phyloP scores from a whole-genome alignment of 2,329 filamentous ascomycete species.

The Penicillium sp. region DNA sequence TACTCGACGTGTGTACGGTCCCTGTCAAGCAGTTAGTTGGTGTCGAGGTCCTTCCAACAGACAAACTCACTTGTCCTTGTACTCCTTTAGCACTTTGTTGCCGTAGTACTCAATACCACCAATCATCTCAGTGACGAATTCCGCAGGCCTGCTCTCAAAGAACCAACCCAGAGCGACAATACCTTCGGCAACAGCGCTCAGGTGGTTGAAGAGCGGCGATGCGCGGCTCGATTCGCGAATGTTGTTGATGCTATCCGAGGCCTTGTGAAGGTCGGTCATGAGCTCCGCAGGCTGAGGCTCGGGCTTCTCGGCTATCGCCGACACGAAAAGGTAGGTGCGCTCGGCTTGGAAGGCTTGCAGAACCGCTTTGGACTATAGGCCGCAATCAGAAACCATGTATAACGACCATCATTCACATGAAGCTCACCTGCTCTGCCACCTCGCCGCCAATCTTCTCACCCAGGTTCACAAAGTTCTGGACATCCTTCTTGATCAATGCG shows the following conservation, averaged over 20 bases:
- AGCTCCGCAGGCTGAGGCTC: conserved; percentile 69
- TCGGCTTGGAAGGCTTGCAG: conserved; percentile 72
- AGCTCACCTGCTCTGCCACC: conserved; percentile 70
- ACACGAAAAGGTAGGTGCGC: conserved; percentile 79
- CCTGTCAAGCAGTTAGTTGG: conserved; percentile 45
- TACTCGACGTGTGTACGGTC: conserved; percentile 78
- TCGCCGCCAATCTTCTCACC: conserved; percentile 73
- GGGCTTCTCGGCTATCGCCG: conserved; percentile 89
- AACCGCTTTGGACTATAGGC: conserved; percentile 51
- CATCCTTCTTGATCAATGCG: conserved; percentile 64
- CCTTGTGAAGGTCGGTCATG: conserved; percentile 79
- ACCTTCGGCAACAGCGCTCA: conserved; percentile 84
- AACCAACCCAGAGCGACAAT: conserved; percentile 90
- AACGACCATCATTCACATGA: conserved; percentile 2
- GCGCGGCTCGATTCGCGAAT: conserved; percentile 77
- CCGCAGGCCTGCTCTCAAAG: conserved; percentile 73
- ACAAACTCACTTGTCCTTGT: conserved; percentile 67
- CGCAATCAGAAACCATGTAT: background rate
- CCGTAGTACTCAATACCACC: conserved; percentile 88
- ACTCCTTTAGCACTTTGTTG: conserved; percentile 86
- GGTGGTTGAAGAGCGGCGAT: conserved; percentile 70
- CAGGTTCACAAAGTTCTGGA: conserved; percentile 71
- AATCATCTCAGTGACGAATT: conserved; percentile 78
- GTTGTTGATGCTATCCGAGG: conserved; percentile 71
- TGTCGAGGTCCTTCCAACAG: background rate